phyloP scores from a whole-genome alignment of 768 basidiomycete species.

The Termitomyces sp. region DNA sequence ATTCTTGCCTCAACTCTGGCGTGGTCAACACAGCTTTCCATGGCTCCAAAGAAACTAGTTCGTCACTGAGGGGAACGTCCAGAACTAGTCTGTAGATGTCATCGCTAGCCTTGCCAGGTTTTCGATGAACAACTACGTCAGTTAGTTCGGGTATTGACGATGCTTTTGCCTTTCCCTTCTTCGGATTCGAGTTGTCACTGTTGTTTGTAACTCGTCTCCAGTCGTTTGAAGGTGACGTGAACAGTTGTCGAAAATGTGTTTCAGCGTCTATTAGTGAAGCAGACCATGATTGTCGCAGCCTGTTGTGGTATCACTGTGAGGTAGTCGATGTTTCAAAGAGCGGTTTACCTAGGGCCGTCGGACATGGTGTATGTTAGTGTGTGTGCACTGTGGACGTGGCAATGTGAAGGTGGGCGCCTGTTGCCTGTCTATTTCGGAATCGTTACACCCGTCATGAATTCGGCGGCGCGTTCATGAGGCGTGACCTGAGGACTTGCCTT shows the following conservation, averaged over 20 bases:
- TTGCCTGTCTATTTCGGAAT: constrained; percentile 7
- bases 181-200: constrained; percentile 30
- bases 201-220: constrained; percentile 77
- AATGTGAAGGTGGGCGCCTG: background rate
- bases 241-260: constrained; percentile 68
- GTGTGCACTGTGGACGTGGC: background rate
- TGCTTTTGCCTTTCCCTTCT: constrained; percentile 59
- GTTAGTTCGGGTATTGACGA: constrained; percentile 51
- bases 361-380: constrained; percentile 28
- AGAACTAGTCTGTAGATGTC: constrained; percentile 77
- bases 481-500: constrained; percentile 4
- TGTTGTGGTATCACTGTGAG: constrained; percentile 22
- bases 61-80: constrained; percentile 69
- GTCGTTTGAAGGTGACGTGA: constrained; percentile 64
- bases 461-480: constrained; percentile 3
- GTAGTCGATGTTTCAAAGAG: background rate
- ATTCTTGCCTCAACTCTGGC: constrained; percentile 82
- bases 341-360: constrained; percentile 55
- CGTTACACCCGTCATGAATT: background rate
- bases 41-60: constrained; percentile 59
- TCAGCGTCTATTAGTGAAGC: constrained; percentile 72
- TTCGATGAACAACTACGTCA: constrained; percentile 78
- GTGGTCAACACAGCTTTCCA: constrained; percentile 82
- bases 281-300: constrained; percentile 82
- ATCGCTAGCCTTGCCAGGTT: constrained; percentile 63